These are phyloP conservation scores for Fusarium sterilihyphosum DNA, from an alignment of 2,329 filamentous ascomycete genomes.

Conservation along the genomic window DNA sequence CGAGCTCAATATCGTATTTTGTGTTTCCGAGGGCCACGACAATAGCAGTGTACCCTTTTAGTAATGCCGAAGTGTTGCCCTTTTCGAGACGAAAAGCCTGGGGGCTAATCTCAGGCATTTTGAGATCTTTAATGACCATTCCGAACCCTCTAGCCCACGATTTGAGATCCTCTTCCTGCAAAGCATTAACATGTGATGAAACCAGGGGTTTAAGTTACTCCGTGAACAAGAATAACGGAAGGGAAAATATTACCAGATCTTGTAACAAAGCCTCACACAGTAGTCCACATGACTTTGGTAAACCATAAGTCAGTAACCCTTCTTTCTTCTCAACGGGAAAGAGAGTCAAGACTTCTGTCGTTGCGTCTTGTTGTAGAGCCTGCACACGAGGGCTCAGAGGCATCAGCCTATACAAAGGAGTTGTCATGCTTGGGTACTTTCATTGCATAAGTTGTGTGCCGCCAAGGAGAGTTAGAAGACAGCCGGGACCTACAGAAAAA, in stretches of 20 bases:
- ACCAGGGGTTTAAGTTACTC: not conserved
- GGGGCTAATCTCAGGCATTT: constrained; percentile 38
- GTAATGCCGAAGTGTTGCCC: constrained; percentile 39
- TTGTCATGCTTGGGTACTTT: constrained; percentile 35
- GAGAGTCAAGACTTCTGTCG: constrained; percentile 40
- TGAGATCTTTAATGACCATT: constrained; percentile 38
- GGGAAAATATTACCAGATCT: constrained; percentile 34
- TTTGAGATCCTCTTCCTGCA: constrained; percentile 36
- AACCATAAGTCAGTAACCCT: constrained; percentile 38
- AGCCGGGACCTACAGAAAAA: constrained; percentile 13
- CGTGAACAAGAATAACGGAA: constrained; percentile 2
- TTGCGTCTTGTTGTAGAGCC: constrained; percentile 40
- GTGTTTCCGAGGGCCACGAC: constrained; percentile 41
- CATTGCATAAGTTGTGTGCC: constrained; percentile 31
- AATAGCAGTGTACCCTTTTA: constrained; percentile 41
- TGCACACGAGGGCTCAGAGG: constrained; percentile 37
- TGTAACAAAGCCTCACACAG: constrained; percentile 36
- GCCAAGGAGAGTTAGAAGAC: constrained; percentile 20
- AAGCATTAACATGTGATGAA: constrained; percentile 6
- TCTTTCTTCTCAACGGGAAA: constrained; percentile 40
- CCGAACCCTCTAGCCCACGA: constrained; percentile 38
- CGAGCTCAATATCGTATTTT: constrained; percentile 39
- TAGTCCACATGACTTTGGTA: constrained; percentile 39
- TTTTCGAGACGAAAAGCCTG: constrained; percentile 42
- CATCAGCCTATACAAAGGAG: constrained; percentile 40